phyloP scores from a whole-genome alignment of 1,284 basidiomycete genomes.

The Inonotus hispidus region DNA sequence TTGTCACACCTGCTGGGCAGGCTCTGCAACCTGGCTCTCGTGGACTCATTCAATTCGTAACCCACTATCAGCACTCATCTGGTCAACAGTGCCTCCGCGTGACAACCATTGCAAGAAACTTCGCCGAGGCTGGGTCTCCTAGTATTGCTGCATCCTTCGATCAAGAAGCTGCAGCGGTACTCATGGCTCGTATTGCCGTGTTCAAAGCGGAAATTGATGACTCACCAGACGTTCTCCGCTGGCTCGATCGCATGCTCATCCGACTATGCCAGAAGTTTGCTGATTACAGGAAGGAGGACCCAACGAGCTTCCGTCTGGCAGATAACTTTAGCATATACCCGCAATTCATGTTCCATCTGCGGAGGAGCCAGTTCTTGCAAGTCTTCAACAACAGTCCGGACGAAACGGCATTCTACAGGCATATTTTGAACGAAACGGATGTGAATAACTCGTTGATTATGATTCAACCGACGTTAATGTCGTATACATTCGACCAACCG shows the following conservation, averaged over 20 bases:
- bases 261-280: conserved; percentile 99
- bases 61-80: conserved; percentile 96
- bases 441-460: conserved; percentile 99
- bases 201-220: conserved; percentile 99
- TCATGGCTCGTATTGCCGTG: conserved; percentile 98
- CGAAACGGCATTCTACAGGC: conserved; percentile 99
- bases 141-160: conserved; percentile 94
- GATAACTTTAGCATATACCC: conserved; percentile 99
- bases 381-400: conserved; percentile 99
- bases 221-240: conserved; percentile 92
- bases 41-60: conserved; percentile 97
- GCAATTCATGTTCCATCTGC: conserved; percentile 99
- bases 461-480: conserved; percentile 99
- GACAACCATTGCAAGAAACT: conserved; percentile 94
- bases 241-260: conserved; percentile 99
- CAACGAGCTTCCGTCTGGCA: conserved; percentile 86
- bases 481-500: conserved; percentile 88
- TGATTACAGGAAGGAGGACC: conserved; percentile 98
- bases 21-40: conserved; percentile 88
- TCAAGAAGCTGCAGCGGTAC: conserved; percentile 95
- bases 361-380: conserved; percentile 97
- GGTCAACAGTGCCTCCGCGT: conserved; percentile 94
- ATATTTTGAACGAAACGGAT: conserved; percentile 95
- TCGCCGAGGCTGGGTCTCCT: conserved; percentile 94
- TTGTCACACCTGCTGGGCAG: conserved; percentile 97